phyloP scores from a whole-genome alignment of 306 rosid genomes.

The Prunus kanzakura region DNA sequence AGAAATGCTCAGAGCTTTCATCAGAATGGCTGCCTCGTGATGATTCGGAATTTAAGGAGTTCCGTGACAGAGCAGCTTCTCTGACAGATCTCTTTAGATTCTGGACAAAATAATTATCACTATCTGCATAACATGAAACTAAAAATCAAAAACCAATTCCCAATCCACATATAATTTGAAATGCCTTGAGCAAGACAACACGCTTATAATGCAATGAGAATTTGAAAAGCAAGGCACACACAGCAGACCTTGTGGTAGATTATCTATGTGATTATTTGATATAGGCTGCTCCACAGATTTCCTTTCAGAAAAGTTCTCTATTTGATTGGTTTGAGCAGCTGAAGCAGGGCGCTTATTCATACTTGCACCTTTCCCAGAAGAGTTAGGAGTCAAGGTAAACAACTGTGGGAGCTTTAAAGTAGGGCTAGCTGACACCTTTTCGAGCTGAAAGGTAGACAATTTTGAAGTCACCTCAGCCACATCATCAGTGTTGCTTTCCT shows the following conservation, averaged over 20 bases:
- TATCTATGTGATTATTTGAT: constrained; percentile 49
- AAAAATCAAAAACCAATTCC: constrained; percentile 8
- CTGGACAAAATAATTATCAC: constrained; percentile 54
- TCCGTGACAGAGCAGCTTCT: constrained; percentile 77
- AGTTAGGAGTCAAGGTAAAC: constrained; percentile 76
- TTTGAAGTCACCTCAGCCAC: constrained; percentile 72
- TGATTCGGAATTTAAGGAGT: constrained; percentile 49
- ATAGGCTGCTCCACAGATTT: constrained; percentile 58
- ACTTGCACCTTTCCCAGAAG: constrained; percentile 87
- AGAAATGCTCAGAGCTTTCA: constrained; percentile 85
- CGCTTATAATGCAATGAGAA: constrained; percentile 23
- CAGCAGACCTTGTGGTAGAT: constrained; percentile 66
- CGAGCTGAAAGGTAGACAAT: constrained; percentile 70
- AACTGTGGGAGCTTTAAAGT: constrained; percentile 95
- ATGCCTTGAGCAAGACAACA: constrained; percentile 17
- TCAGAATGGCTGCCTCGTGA: constrained; percentile 71
- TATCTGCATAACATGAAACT: constrained; percentile 40
- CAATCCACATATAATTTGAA: constrained; percentile 16
- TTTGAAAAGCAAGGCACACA: constrained; percentile 17
- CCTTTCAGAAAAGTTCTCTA: constrained; percentile 59
- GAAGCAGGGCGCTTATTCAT: constrained; percentile 61
- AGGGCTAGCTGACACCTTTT: constrained; percentile 81
- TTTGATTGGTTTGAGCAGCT: constrained; percentile 64
- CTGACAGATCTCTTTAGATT: constrained; percentile 88
- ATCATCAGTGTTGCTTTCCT: constrained; percentile 73